These are phyloP conservation scores for Hibiscus trionum DNA, from an alignment of 345 rosid species.

Conservation along the genomic window DNA sequence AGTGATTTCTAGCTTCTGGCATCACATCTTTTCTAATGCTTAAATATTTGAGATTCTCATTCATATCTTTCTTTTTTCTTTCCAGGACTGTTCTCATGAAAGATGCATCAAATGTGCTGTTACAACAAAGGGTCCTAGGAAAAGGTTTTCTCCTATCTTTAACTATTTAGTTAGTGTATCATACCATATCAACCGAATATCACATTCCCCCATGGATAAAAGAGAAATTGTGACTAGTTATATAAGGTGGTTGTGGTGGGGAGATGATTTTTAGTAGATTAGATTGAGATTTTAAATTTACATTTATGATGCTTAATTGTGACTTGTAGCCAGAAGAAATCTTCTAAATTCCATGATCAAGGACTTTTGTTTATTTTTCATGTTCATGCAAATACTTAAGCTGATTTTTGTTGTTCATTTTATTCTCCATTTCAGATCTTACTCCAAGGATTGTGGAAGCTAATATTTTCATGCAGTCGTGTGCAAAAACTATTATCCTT, in stretches of 20 bases:
- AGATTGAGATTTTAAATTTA: not conserved
- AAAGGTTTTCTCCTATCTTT: constrained; percentile 32
- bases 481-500: constrained; percentile 77
- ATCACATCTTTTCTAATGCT: not conserved
- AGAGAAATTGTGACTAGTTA: not conserved
- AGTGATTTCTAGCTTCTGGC: not conserved
- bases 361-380: not conserved
- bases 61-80: constrained; percentile 8
- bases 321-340: not conserved
- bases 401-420: constrained; percentile 7
- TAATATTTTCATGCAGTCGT: constrained; percentile 32
- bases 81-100: constrained; percentile 53
- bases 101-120: constrained; percentile 38
- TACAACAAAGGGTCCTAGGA: constrained; percentile 45
- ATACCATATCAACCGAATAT: not conserved
- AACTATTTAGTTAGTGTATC: not conserved
- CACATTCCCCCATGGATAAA: not conserved
- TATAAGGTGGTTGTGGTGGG: not conserved
- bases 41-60: not conserved
- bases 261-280: not conserved
- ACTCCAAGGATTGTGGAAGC: constrained; percentile 39
- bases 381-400: not conserved
- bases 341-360: not conserved
- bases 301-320: not conserved
- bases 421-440: constrained; percentile 36